These are phyloP conservation scores for Euphorbia tirucalli DNA, from an alignment of 345 rosid species.

Conservation along the genomic window DNA sequence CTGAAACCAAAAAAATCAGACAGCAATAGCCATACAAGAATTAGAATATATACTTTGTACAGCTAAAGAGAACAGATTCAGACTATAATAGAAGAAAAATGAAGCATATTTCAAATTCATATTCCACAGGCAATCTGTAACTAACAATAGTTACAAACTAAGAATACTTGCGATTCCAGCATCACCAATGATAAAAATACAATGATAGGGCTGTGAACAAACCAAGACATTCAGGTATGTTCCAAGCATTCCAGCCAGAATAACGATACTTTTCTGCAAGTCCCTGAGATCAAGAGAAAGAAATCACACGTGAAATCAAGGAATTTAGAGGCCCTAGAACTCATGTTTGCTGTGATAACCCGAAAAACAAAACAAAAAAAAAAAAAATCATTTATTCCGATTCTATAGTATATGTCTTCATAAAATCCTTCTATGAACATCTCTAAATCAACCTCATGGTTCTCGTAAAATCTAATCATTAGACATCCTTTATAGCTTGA, in stretches of 20 bases:
- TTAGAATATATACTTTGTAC: conserved; percentile 3
- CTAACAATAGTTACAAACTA: not conserved
- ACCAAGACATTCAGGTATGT: conserved; percentile 89
- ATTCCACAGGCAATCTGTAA: not conserved
- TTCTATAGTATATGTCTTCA: not conserved
- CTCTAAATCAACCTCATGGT: not conserved
- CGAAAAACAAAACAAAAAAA: not conserved
- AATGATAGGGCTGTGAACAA: conserved; percentile 32
- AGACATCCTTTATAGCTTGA: not conserved
- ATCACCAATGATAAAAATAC: not conserved
- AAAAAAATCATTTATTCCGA: not conserved
- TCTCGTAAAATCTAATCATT: not conserved
- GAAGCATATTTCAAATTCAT: not conserved
- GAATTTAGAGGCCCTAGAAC: conserved; percentile 7
- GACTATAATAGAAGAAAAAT: conserved; percentile 10
- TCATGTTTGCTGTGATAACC: not conserved
- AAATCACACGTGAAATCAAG: conserved; percentile 5
- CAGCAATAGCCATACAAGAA: conserved; percentile 8
- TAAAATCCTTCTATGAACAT: not conserved
- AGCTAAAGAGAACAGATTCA: not conserved
- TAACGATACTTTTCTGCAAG: conserved; percentile 53
- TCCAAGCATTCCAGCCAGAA: conserved; percentile 87
- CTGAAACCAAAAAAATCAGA: conserved; percentile 48
- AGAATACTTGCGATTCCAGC: conserved; percentile 4
- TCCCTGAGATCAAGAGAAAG: conserved; percentile 49